Percentiles rank a stretch among this genome's conserved stretches.
These are phyloP conservation scores for Ramicandelaber brevisporus DNA, from an alignment of 192 early-diverging fungal genomes.

Conservation along the genomic window DNA sequence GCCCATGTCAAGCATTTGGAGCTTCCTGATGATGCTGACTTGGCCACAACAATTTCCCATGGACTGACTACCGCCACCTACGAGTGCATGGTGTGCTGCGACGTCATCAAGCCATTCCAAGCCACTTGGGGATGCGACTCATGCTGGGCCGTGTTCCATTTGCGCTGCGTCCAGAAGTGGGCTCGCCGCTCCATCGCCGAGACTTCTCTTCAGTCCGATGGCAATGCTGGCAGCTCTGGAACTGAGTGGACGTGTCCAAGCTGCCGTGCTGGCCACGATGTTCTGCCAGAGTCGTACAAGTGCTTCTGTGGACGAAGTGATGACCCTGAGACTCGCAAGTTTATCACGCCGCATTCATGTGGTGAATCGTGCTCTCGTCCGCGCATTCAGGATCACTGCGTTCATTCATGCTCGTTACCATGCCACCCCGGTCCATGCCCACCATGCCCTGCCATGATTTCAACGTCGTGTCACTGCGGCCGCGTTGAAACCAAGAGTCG, in stretches of 20 bases:
- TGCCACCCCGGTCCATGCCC: conserved; percentile 92
- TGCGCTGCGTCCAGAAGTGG: conserved; percentile 65
- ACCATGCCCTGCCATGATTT: conserved; percentile 60
- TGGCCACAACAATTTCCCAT: conserved; percentile 31
- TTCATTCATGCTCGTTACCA: conserved; percentile 51
- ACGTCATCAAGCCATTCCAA: conserved; percentile 40
- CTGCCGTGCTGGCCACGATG: conserved; percentile 44
- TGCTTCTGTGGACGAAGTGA: conserved; percentile 74
- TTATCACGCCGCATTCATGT: conserved; percentile 61
- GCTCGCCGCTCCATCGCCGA: conserved; percentile 25
- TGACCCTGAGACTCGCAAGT: conserved; percentile 36
- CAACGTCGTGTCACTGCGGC: conserved; percentile 65
- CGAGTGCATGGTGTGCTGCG: conserved; percentile 96
- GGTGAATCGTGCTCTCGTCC: conserved; percentile 49
- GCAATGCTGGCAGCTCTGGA: conserved; percentile 2
- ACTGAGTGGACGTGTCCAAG: conserved; percentile 71
- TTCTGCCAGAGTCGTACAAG: conserved; percentile 40
- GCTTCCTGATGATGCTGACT: conserved; percentile 10
- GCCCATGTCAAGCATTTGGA: too few relatives aligned
- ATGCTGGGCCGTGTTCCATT: conserved; percentile 81
- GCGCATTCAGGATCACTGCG: conserved; percentile 24
- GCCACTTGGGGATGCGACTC: conserved; percentile 60
- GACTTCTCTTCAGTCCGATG: too few relatives aligned
- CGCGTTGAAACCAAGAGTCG: conserved; percentile 30
- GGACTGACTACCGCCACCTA: conserved; percentile 41